These are phyloP conservation scores for Candida railenensis DNA, from an alignment of 805 yeast species.

Conservation along the genomic window DNA sequence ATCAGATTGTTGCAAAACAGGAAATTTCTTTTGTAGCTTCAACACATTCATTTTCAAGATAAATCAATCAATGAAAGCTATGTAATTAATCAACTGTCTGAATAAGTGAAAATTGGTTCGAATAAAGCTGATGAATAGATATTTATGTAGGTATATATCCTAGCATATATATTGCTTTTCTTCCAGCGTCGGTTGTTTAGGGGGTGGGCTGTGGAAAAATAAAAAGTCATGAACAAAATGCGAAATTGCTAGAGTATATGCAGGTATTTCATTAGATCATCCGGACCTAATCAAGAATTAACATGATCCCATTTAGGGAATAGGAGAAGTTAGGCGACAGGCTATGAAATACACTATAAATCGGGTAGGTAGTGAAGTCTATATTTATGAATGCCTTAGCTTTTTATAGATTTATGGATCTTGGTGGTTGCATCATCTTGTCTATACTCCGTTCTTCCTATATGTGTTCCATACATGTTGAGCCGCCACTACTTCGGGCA, in stretches of 20 bases:
- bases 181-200: not conserved
- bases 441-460: too few relatives aligned
- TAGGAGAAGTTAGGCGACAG: not conserved
- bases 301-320: not conserved
- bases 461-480: too few relatives aligned
- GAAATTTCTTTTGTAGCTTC: constrained; percentile 70
- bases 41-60: constrained; percentile 36
- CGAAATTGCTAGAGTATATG: not conserved
- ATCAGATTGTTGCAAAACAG: constrained; percentile 82
- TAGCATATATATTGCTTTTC: not conserved
- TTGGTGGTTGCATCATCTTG: too few relatives aligned
- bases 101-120: not conserved
- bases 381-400: too few relatives aligned
- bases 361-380: too few relatives aligned
- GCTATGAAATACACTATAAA: too few relatives aligned
- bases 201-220: not conserved
- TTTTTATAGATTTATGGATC: too few relatives aligned
- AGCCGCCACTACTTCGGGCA: too few relatives aligned
- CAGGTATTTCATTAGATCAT: not conserved
- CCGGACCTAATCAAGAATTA: not conserved
- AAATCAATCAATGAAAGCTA: not conserved
- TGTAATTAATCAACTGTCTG: not conserved
- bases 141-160: too few relatives aligned
- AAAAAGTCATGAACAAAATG: not conserved
- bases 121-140: not conserved